Base-by-base conservation (phyloP, 2,329 filamentous ascomycete species). In the Teratosphaeria gauchensis region DNA sequence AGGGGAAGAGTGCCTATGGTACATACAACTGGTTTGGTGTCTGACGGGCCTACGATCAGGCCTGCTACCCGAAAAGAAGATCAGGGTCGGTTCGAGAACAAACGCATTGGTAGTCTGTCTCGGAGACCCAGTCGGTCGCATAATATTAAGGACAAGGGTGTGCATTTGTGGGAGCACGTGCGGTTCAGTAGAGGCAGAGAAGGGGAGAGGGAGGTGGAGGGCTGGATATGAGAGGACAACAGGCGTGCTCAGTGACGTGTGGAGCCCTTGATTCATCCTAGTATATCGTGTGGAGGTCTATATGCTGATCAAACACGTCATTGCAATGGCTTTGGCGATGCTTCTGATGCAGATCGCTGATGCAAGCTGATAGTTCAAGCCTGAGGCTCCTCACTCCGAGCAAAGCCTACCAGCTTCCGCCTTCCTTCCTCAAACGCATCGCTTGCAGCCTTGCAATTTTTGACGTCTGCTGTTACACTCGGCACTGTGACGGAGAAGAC, bases 181-280 rank as follows among this genome's bases (percentile, higher is more conserved):
- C 32, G 24, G 46, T 48, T 7, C 38, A 31, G 48, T 54, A 38
- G 24, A 55, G 57, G 16, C 59, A 55, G n/a, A n/a, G 42, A 48
- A 21, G 19, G 42, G 42, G 42, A 48, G 9, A 21, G 61, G 69
- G 12, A 66, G 69, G 33, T 67, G 57, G 63, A 60, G 51, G 65
- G 66, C 21, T 68, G 67, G 68, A 68, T 70, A 51, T 69, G 61
- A 62, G 56, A 14, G 12, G 35, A 28, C 24, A 4, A 28, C 24
- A 28, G 24, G 24, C 24, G 24, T 28, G 24, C 24, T 28, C 24
- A 28, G 24, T 4, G 24, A 28, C 24, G 24, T 28, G 24, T 2
- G 4, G 4, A 28, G 2, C 4, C 24, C 24, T 28, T 28, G 24
- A 28, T 28, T 4, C 4, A 28, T 28, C 4, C 24, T 28, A 28